Evolutionary conservation across 2,329 filamentous ascomycete genomes (phyloP), one percentile per base, ranked within the genome.

Genomic region (Colletotrichum somersetense): DNA sequence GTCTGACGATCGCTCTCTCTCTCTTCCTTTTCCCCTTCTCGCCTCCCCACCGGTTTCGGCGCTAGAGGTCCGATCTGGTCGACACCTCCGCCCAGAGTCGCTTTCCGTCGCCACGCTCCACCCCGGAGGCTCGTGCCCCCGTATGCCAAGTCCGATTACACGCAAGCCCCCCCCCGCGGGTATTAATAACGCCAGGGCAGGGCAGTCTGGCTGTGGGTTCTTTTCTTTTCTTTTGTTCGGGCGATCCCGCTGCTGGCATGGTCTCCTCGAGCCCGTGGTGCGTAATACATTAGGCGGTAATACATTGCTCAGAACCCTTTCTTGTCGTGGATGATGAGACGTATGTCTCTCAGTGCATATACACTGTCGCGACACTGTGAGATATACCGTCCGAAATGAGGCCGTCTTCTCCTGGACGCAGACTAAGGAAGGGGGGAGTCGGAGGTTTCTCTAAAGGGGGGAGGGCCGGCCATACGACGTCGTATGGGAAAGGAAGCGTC

Each of bases 101-200:
- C 46, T 44, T 33, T 77, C 79, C 62, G 56, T 42, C n/a, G 20
- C 56, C 56, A 57, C 1, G 12, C 20, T n/a, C 38, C 56, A 23
- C 35, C 38, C 35, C 46, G 46, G 35, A 14, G 35, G 33, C 38
- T 57, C 55, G 33, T 38, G 16, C 30, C 35, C 35, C 35, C 35
- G 7, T 30, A 4, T 30, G 30, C 30, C 30, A 30, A 30, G 30
- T 30, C 30, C 30, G 30, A 30, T 30, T 30, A 30, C 30, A 30
- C 30, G 4, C 30, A 3, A 30, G 30, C 30, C 30, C 30, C 30
- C 30, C 35, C 35, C 35, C 35, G 35, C 35, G n/a, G 20, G 11
- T 11, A 23, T 7, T 30, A 30, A 42, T 10, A 58, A 26, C 55
- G 16, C 35, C 33, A 16, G 55, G n/a, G 38, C 40, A 35, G 30